These are phyloP conservation scores for Termitomyces sp. DNA, from an alignment of 768 basidiomycete genomes.

Conservation along the genomic window DNA sequence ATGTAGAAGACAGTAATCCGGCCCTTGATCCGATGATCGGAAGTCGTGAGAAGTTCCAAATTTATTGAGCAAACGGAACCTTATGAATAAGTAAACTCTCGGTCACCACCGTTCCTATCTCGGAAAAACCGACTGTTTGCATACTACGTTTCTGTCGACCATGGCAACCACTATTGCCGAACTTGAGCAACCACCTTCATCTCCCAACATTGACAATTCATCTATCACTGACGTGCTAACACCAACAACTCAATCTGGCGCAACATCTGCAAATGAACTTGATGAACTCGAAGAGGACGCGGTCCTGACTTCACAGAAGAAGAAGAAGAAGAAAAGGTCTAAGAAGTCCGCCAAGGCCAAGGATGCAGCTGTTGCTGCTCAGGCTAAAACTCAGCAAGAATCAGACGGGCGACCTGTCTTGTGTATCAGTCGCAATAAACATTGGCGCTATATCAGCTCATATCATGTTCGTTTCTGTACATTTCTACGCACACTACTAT, in stretches of 20 bases:
- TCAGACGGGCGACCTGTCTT: conserved; percentile 56
- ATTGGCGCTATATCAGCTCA: conserved; percentile 91
- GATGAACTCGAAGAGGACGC: conserved; percentile 19
- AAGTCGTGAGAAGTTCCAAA: conserved; percentile 10
- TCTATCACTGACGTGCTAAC: conserved; percentile 10
- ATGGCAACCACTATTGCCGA: neutral
- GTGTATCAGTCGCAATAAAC: conserved; percentile 89
- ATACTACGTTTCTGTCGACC: neutral
- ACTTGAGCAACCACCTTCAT: conserved; percentile 1
- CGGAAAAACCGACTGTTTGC: neutral
- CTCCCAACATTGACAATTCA: conserved; percentile 7
- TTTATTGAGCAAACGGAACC: conserved; percentile 4
- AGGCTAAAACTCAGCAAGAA: conserved; percentile 25
- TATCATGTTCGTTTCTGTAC: conserved; percentile 61
- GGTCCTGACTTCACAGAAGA: conserved; percentile 36
- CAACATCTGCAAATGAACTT: conserved; percentile 19
- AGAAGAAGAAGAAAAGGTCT: conserved; percentile 59
- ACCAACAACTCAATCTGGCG: conserved; percentile 18
- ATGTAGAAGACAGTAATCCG: no score
- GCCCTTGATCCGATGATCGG: neutral
- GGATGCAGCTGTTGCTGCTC: conserved; percentile 23
- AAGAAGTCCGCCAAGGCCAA: conserved; percentile 50
- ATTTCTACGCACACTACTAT: neutral
- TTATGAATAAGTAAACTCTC: neutral
- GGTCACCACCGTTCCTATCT: neutral